A percentile compares a stretch with the other conserved stretches of the same genome.
phyloP scores from a whole-genome alignment of 2,329 filamentous ascomycete species.

The Thermothelomyces thermophilus region DNA sequence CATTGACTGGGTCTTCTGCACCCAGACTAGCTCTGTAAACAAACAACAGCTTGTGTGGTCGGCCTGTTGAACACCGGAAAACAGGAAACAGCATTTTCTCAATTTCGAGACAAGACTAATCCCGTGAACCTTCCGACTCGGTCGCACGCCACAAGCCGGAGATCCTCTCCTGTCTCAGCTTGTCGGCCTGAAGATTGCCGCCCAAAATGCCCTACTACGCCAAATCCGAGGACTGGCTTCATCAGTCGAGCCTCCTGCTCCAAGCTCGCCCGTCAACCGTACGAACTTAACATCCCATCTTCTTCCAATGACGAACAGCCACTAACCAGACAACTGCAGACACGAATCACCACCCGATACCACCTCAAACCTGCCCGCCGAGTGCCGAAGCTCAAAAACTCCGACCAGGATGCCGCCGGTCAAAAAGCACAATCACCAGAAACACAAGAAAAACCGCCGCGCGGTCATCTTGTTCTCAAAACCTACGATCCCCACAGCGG shows the following conservation, averaged over 20 bases:
- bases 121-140: neutral
- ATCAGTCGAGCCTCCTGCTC: constrained; percentile 77
- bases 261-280: constrained; percentile 81
- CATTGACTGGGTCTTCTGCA: neutral
- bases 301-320: constrained; percentile 3
- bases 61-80: too few species aligned
- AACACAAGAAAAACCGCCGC: constrained; percentile 40
- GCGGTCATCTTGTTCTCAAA: constrained; percentile 73
- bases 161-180: too few species aligned
- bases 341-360: constrained; percentile 89
- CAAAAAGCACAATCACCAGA: constrained; percentile 23
- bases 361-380: constrained; percentile 50
- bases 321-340: constrained; percentile 43
- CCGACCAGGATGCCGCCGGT: constrained; percentile 24
- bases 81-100: too few species aligned
- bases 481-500: constrained; percentile 81
- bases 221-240: constrained; percentile 85
- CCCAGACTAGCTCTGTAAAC: too few species aligned
- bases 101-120: too few species aligned
- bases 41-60: neutral
- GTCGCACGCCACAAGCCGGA: too few species aligned
- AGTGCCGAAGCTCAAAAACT: constrained; percentile 26
- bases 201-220: constrained; percentile 47
- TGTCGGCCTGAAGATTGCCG: neutral
- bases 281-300: constrained; percentile 35